These are phyloP conservation scores for Globisporangium middletonii DNA, from an alignment of 352 stramenopile species.

Conservation along the genomic window DNA sequence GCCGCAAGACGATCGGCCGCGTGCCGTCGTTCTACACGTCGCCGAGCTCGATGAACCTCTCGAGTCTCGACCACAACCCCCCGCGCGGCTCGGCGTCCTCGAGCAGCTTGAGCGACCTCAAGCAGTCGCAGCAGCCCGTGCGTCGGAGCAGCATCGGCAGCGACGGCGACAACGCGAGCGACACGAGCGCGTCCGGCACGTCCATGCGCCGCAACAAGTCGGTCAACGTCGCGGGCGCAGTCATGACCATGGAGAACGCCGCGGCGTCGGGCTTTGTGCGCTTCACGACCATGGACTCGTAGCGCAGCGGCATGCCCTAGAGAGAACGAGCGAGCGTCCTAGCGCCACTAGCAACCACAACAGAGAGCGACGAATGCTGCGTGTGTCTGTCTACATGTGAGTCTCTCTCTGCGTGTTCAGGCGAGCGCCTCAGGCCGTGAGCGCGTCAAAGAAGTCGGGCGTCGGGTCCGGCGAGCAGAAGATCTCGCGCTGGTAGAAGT, in stretches of 20 bases:
- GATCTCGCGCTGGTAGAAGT: conserved; percentile 84
- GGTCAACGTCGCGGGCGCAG: conserved; percentile 74
- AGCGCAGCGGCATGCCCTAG: background rate
- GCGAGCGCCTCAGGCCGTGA: conserved; percentile 31
- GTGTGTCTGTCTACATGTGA: background rate
- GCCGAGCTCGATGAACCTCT: conserved; percentile 79
- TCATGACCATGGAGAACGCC: conserved; percentile 71
- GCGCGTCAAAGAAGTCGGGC: conserved; percentile 72
- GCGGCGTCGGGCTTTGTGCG: conserved; percentile 27
- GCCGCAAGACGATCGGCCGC: conserved; percentile 64
- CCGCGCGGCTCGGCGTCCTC: conserved; percentile 17
- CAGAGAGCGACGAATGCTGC: background rate
- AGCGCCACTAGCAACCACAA: background rate
- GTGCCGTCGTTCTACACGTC: conserved; percentile 88
- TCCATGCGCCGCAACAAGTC: conserved; percentile 66
- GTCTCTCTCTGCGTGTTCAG: background rate
- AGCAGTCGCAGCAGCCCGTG: background rate
- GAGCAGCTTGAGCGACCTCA: background rate
- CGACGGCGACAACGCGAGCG: conserved; percentile 5
- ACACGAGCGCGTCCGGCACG: background rate
- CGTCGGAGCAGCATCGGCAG: conserved; percentile 11
- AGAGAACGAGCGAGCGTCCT: background rate
- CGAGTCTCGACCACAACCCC: conserved; percentile 49
- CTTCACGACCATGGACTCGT: conserved; percentile 29
- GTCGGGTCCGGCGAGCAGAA: conserved; percentile 73